Evolutionary conservation across 257 asterid species (phyloP).

Genomic region (Solanum pinnatisectum): DNA sequence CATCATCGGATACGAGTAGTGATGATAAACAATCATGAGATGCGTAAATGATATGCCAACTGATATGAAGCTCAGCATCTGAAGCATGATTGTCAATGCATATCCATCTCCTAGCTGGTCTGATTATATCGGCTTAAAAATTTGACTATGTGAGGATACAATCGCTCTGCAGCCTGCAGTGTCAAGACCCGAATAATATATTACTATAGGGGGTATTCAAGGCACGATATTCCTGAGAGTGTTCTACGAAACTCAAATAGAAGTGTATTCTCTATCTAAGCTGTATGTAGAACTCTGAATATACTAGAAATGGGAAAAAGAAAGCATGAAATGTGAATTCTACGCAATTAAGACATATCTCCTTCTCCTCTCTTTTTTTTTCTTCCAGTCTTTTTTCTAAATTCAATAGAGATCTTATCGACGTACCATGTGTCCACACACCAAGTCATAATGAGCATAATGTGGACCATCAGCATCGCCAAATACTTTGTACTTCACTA

Average conservation of each 20-base stretch:
- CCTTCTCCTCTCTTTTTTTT: not conserved
- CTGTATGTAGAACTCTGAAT: not conserved
- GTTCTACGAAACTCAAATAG: not conserved
- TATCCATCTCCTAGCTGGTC: not conserved
- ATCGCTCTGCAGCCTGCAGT: conserved; percentile 64
- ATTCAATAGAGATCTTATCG: not conserved
- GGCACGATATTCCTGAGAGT: not conserved
- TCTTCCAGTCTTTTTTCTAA: not conserved
- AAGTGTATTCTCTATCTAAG: not conserved
- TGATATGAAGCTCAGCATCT: not conserved
- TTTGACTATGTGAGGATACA: conserved; percentile 63
- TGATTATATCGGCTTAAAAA: conserved; percentile 48
- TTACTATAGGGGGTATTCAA: not conserved
- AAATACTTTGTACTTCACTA: conserved; percentile 66
- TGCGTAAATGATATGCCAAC: not conserved
- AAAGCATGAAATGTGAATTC: not conserved
- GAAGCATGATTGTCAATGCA: not conserved
- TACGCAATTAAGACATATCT: not conserved
- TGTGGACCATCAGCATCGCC: conserved; percentile 82
- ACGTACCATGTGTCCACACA: conserved; percentile 80
- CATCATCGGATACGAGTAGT: not conserved
- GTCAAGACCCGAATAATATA: not conserved
- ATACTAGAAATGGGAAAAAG: not conserved
- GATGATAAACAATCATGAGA: not conserved
- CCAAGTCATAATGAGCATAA: conserved; percentile 97